Evolutionary conservation across 2,329 filamentous ascomycete genomes (phyloP), one percentile per base, ranked within the genome.

Genomic region (Cadophora malorum): DNA sequence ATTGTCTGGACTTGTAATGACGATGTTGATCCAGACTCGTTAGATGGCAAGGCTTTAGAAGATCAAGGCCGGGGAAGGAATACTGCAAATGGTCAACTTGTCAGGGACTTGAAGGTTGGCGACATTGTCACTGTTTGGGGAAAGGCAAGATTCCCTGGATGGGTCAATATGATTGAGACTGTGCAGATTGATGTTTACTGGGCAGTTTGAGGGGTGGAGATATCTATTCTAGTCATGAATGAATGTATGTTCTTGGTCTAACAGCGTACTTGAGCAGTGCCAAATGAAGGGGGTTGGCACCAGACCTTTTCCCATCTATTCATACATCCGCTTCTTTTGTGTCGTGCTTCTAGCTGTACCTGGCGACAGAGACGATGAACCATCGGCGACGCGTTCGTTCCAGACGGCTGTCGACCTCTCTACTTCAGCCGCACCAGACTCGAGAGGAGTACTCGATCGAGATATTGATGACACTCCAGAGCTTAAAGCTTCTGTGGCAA

Each of bases 91-190:
- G 88, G 88, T 0, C 78, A 82, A 47, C 89, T 88, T 75, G 83
- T 90, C 41, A 82, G 84, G 19, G 80, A 78, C 56, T 74, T 90
- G 71, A 83, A 82, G 71, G 71, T 87, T n/a, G 88, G 88, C 0
- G 88, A 90, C 71, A 83, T 88, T 21, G 78, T 90, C 12, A 89
- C 87, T 0, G 74, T 90, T 1, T 90, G 88, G 88, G 87, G 79
- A 0, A 88, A 85, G 76, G 82, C 86, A 1, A 82, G 87, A 67
- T 90, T 86, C 65, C 76, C 74, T 0, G 83, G 78, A 0, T 90
- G 88, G 88, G 56, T 64, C 1, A 90, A 90, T 69, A 63, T 78
- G 14, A 76, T 89, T 10, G 76, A 84, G 58, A 80, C 78, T 14
- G 83, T 85, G 1, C 80, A 81, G 75, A 78, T 90, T 35, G 84